Percentiles rank a stretch among this genome's conserved stretches.
phyloP scores from a whole-genome alignment of 805 yeast genomes.

The Candida andamanensis region DNA sequence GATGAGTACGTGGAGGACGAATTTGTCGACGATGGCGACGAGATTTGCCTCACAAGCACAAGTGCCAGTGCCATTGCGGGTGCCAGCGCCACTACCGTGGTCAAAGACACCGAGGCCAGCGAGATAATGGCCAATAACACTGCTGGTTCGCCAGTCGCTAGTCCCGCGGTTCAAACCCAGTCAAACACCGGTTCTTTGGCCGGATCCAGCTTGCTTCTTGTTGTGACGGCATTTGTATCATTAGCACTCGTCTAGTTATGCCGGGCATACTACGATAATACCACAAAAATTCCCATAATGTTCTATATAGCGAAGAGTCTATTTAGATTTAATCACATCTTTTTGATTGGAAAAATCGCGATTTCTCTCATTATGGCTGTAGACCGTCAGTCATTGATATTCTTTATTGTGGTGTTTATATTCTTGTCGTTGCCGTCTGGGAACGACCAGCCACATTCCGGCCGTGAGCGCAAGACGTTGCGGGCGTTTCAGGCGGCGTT shows the following conservation, averaged over 20 bases:
- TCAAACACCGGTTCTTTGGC: constrained; percentile 4
- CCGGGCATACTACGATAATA: constrained; percentile 6
- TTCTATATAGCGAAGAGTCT: no score
- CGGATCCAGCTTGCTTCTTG: constrained; percentile 1
- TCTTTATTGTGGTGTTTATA: constrained; percentile 30
- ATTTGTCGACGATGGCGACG: constrained; percentile 11
- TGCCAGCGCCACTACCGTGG: background rate
- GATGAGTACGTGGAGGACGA: constrained; percentile 10
- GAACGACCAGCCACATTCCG: constrained; percentile 22
- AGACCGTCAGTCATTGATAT: constrained; percentile 31
- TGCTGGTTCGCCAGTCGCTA: constrained; percentile 6
- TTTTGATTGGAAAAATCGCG: no score
- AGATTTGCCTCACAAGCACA: constrained; percentile 6
- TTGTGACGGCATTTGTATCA: constrained; percentile 4
- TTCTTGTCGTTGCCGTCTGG: constrained; percentile 28
- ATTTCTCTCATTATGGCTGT: constrained; percentile 12
- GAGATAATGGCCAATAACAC: constrained; percentile 1
- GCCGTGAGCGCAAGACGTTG: constrained; percentile 22
- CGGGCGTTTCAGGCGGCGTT: constrained; percentile 20
- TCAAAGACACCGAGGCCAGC: constrained; percentile 1
- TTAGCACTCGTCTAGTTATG: constrained; percentile 8
- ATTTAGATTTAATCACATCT: no score
- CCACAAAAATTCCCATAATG: background rate
- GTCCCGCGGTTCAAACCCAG: constrained; percentile 8
- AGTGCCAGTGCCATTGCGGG: constrained; percentile 4